Base-by-base conservation (phyloP, 2,329 filamentous ascomycete genomes). In the Fusarium nanum region DNA sequence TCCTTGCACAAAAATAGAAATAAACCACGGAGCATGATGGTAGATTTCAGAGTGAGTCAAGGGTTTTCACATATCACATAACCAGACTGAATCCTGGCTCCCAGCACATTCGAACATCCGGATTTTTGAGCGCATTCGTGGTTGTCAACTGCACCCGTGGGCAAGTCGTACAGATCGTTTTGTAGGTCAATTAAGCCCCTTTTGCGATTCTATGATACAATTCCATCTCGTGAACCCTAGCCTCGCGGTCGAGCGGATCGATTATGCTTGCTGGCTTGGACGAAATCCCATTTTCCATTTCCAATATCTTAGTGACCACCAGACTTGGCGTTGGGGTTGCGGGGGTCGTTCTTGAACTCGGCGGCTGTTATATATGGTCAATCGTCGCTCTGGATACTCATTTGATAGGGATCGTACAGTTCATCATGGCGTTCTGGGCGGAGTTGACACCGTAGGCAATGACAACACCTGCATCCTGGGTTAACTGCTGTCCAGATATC, bases 301-400 rank as follows among this genome's bases (percentile, higher is more conserved):
- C 61, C 56, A 64, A 53, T 40, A 55, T 55, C 59, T 79, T 86
- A 87, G 79, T 87, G 85, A 59, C 76, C 78, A 48, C 78, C 79
- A 60, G 79, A 74, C 81, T 84, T 87, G 75, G 81, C 82, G 76
- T 86, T 85, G 73, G 90, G 90, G 89, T 98, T 98, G 83, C 94
- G 91, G 74, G 94, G 93, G 84, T 98, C 95, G 87, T 97, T 97
- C 91, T 94, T 97, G 89, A 89, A 98, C 86, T 98, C 93, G 77
- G 92, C 93, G 86, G 90, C 95, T 98, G 76, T 71, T 50, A 27
- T 47, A 66, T 64, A 64, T 64, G 48, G 73, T 79, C 64, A 79
- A 76, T 67, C 67, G 76, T 67, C 68, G 40, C 23, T 34, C 52
- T 57, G 50, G 25, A 23, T 4, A n/a, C 27, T 58, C 23, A 55